These are phyloP conservation scores for Xylaria digitata DNA, from an alignment of 2,329 filamentous ascomycete species.

Conservation along the genomic window DNA sequence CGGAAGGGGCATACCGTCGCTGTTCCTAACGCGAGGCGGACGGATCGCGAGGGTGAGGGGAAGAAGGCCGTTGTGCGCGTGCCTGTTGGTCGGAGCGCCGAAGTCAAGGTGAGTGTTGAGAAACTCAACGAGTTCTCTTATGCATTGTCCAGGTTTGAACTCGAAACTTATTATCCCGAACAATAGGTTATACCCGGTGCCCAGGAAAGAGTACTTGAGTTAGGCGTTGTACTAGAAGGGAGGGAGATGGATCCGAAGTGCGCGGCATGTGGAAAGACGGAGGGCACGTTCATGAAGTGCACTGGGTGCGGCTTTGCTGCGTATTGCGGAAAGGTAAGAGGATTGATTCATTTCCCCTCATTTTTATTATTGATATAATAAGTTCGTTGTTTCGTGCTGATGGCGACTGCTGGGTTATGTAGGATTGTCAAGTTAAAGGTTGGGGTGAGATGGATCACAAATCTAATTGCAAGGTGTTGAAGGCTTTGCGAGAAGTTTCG, in stretches of 20 bases:
- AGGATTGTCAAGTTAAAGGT: constrained; percentile 58
- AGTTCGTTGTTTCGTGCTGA: background rate
- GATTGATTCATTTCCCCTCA: background rate
- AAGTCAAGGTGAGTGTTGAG: constrained; percentile 48
- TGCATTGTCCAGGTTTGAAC: background rate
- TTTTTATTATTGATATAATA: background rate
- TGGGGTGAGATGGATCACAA: constrained; percentile 59
- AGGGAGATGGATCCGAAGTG: constrained; percentile 36
- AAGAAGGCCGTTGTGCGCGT: constrained; percentile 56
- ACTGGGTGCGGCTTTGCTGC: constrained; percentile 57
- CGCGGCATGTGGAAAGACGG: constrained; percentile 44
- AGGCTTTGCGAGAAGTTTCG: constrained; percentile 54
- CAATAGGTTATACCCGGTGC: constrained; percentile 43
- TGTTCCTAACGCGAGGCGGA: constrained; percentile 52
- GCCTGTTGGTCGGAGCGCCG: constrained; percentile 47
- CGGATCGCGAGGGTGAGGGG: constrained; percentile 51
- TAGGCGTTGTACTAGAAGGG: constrained; percentile 36
- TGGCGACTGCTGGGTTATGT: constrained; percentile 4
- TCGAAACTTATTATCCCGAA: background rate
- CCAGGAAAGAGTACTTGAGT: constrained; percentile 44
- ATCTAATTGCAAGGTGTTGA: constrained; percentile 57
- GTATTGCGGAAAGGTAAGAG: constrained; percentile 61
- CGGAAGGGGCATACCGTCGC: constrained; percentile 56
- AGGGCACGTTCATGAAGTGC: constrained; percentile 53
- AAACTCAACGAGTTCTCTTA: background rate